Conservation (phyloP, 306 rosid species). For the Luffa aegyptiaca region DNA sequence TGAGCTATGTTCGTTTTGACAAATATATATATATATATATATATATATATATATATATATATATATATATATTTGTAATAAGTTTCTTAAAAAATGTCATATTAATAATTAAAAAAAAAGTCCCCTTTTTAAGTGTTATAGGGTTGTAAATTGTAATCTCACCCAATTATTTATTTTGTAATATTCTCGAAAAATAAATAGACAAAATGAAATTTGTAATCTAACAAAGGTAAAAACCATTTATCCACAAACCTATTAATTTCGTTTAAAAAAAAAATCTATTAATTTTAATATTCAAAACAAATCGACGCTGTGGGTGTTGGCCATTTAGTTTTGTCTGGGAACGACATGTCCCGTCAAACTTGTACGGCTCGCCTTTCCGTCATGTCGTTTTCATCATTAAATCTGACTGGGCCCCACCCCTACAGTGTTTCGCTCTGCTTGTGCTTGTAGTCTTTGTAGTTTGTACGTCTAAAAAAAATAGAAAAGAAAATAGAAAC, state of each 20-base stretch:
- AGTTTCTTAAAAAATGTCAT: no score
- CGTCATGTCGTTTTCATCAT: slow-evolving; percentile 1
- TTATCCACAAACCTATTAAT: background rate
- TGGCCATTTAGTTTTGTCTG: background rate
- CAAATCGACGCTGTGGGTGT: background rate
- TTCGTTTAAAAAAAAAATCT: background rate
- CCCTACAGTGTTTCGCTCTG: background rate
- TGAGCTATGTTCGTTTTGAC: no score
- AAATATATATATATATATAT: no score
- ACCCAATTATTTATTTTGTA: no score
- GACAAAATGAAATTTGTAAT: no score
- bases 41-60: no score
- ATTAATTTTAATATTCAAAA: background rate
- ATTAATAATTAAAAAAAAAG: no score
- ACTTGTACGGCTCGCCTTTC: background rate
- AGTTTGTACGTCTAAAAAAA: background rate
- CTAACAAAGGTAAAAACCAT: background rate
- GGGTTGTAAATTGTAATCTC: no score
- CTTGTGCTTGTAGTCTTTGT: background rate
- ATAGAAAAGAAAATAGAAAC: background rate
- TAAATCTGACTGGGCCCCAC: background rate
- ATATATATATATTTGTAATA: no score
- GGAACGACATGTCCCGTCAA: background rate
- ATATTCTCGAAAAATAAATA: no score
- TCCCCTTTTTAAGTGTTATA: no score